phyloP scores from a whole-genome alignment of 139 green algal species.

The Chlamydomonas eustigma region DNA sequence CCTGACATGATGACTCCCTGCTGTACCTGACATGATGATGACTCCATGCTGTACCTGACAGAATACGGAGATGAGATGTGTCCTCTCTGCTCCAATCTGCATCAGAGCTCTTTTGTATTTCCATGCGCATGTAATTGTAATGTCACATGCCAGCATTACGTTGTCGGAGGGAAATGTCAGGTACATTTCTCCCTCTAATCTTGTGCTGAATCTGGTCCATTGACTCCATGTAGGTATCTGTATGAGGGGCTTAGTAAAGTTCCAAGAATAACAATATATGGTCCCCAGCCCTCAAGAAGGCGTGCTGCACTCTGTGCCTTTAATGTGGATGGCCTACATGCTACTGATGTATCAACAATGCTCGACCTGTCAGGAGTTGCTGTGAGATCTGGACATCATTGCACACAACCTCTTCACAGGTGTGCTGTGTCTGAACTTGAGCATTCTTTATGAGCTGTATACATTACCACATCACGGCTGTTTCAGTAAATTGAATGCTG shows the following conservation, averaged over 20 bases:
- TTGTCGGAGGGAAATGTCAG: too few relatives aligned
- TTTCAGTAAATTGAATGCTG: too few relatives aligned
- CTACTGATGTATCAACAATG: conserved; percentile 91
- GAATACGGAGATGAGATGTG: too few relatives aligned
- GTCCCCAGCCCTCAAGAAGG: conserved; percentile 33
- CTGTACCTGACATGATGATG: too few relatives aligned
- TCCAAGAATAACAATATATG: conserved; percentile 79
- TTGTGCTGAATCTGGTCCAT: too few relatives aligned
- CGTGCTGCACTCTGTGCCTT: conserved; percentile 86
- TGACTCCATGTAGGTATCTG: conserved; percentile 26
- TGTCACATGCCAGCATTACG: too few relatives aligned
- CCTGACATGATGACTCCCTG: too few relatives aligned
- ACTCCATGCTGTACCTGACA: too few relatives aligned
- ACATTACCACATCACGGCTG: too few relatives aligned
- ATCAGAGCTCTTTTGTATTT: too few relatives aligned
- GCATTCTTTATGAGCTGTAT: too few relatives aligned
- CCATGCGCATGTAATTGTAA: neutral
- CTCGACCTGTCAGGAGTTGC: conserved; percentile 86
- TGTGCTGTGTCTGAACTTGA: conserved; percentile 6
- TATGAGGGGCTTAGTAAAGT: conserved; percentile 61
- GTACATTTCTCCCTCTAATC: neutral
- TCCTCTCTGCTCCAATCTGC: too few relatives aligned
- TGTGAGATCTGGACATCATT: conserved; percentile 93
- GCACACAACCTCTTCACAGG: conserved; percentile 62
- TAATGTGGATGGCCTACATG: conserved; percentile 93